Evolutionary conservation across 176 grass and related monocot genomes (phyloP).

Genomic region (Avena eriantha): DNA sequence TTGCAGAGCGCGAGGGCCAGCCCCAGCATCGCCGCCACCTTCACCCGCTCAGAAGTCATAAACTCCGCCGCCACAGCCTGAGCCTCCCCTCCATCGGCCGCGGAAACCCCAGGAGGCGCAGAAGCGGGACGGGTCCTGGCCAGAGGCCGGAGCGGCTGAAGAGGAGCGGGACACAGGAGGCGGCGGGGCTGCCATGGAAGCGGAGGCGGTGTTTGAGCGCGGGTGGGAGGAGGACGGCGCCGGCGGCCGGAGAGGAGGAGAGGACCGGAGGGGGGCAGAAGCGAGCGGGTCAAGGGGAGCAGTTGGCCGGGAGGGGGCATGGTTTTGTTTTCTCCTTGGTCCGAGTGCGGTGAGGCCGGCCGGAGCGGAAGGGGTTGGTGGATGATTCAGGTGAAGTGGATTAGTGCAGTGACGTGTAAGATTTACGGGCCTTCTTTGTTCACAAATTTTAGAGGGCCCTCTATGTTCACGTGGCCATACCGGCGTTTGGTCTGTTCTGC

Average conservation of each 20-base stretch:
- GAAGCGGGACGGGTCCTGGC: conserved; percentile 16
- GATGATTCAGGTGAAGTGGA: conserved; percentile 28
- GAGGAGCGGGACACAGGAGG: background rate
- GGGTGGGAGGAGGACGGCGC: background rate
- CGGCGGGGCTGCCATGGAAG: conserved; percentile 39
- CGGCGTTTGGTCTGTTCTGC: background rate
- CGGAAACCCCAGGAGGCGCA: conserved; percentile 20
- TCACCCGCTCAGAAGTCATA: conserved; percentile 92
- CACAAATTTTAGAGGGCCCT: background rate
- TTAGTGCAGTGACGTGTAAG: conserved; percentile 47
- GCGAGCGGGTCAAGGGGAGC: conserved; percentile 45
- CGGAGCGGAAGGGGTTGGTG: conserved; percentile 37
- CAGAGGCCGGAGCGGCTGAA: conserved; percentile 22
- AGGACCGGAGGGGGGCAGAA: conserved; percentile 30
- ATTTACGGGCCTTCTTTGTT: background rate
- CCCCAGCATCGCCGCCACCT: conserved; percentile 87
- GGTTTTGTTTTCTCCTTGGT: conserved; percentile 36
- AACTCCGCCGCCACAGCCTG: conserved; percentile 62
- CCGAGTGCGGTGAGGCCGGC: background rate
- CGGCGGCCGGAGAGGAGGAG: conserved; percentile 31
- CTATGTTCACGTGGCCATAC: background rate
- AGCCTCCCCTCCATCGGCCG: conserved; percentile 31
- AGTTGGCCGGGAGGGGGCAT: conserved; percentile 54
- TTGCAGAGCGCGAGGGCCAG: conserved; percentile 92
- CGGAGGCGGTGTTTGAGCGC: background rate